phyloP scores from a whole-genome alignment of 169 alveolate genomes.

The Plasmodium gonderi region DNA sequence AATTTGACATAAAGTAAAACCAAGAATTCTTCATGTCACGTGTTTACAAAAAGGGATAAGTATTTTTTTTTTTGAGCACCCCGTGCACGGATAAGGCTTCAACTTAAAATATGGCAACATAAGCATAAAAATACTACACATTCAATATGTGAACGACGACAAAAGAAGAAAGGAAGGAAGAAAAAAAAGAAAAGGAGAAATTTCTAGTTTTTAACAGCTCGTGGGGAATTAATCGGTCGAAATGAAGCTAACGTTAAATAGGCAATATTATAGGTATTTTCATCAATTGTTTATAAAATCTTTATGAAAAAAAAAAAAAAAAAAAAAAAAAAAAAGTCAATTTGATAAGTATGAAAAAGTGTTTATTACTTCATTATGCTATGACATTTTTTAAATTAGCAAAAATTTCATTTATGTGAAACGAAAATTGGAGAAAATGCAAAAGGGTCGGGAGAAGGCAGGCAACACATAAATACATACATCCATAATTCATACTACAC shows the following conservation, averaged over 20 bases:
- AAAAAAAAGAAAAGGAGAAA: not conserved
- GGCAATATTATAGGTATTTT: not conserved
- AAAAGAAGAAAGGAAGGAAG: not conserved
- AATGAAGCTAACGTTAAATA: not conserved
- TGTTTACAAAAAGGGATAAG: too few species aligned
- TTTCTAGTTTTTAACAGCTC: not conserved
- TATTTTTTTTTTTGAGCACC: too few species aligned
- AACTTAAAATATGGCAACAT: too few species aligned
- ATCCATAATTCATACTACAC: too few species aligned
- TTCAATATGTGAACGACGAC: too few species aligned
- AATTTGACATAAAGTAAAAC: too few species aligned
- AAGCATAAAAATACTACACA: too few species aligned
- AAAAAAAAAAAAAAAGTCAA: not conserved
- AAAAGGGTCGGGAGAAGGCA: not conserved
- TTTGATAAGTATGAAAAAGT: not conserved
- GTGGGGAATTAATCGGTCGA: not conserved
- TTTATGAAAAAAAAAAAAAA: not conserved
- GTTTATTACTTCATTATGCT: not conserved
- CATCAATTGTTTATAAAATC: not conserved
- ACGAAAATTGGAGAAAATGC: not conserved
- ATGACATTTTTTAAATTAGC: not conserved
- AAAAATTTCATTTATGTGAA: not conserved
- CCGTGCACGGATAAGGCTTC: too few species aligned
- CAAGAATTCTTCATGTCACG: too few species aligned
- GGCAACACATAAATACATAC: too few species aligned